phyloP scores from a whole-genome alignment of 352 stramenopile species.

The Halophytophthora polymorphica region DNA sequence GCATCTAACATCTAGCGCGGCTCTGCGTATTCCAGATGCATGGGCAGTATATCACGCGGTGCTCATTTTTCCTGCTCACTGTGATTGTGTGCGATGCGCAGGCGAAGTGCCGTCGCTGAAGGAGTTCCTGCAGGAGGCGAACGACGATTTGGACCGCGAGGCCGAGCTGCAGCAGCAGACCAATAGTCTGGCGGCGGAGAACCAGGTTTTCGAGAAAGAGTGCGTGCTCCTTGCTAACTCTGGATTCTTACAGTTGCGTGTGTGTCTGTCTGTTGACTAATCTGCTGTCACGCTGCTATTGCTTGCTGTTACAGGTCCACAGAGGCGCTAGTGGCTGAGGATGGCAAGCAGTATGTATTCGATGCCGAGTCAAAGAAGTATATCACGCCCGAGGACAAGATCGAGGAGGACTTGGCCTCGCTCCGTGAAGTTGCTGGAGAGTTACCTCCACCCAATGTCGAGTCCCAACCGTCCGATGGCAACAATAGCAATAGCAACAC shows the following conservation, averaged over 20 bases:
- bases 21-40: too few species aligned
- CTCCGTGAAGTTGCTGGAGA: constrained; percentile 47
- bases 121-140: constrained; percentile 70
- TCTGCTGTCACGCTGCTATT: not conserved
- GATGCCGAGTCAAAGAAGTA: constrained; percentile 64
- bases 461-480: constrained; percentile 6
- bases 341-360: constrained; percentile 71
- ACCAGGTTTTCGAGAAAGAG: constrained; percentile 58
- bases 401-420: constrained; percentile 63
- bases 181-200: constrained; percentile 30
- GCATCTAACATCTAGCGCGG: too few species aligned
- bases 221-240: constrained; percentile 11
- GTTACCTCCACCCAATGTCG: constrained; percentile 9
- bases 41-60: not conserved
- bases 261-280: not conserved
- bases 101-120: constrained; percentile 57
- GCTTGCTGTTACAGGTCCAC: constrained; percentile 22
- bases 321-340: constrained; percentile 54
- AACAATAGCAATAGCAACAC: constrained; percentile 43
- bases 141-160: constrained; percentile 57
- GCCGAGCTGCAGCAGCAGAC: constrained; percentile 42
- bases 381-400: constrained; percentile 69
- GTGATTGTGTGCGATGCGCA: constrained; percentile 12
- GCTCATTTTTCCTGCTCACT: constrained; percentile 4
- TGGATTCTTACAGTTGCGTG: not conserved